Base-by-base conservation (phyloP, 2,329 filamentous ascomycete genomes). In the Aureobasidium melanogenum region DNA sequence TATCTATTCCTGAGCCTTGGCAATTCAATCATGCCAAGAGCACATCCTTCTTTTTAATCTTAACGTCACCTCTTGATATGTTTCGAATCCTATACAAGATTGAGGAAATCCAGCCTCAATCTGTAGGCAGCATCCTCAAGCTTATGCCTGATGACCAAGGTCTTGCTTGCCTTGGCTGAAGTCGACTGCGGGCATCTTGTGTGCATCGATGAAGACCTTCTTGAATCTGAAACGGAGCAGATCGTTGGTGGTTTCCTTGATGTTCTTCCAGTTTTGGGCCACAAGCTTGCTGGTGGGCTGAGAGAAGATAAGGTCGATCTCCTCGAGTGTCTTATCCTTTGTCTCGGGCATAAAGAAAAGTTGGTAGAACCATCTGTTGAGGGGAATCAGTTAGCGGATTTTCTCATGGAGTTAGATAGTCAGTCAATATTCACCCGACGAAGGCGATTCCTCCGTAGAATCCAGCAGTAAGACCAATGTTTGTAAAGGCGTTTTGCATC, bases 271-370 rank as follows among this genome's bases (percentile, higher is more conserved):
- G 67, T 88, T 88, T 75, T 86, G 77, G 62, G 74, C 76, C 0
- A 88, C 84, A 47, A 88, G 78, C 47, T 86, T 80, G 44, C 76
- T 74, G 0, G 86, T 89, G 0, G 86, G 85, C 63, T 81, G 78
- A 54, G 81, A 78, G 70, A 89, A 88, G 22, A 89, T 76, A 39
- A 83, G 74, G 63, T 89, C 86, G 63, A 89, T 88, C 72, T 89
- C 87, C 73, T 89, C 87, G 0, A 89, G 80, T 1, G 82, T 82
- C 71, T 77, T 76, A 70, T 86, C 83, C 77, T 88, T 88, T 2
- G 87, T 89, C 76, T 89, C 86, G 0, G 85, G 86, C 87, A 89
- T 89, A 74, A 89, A 89, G 54, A 89, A 70, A 50, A 89, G 77
- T 74, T 89, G 87, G 72, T 89, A 89, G 66, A 88, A 76, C 81